Evolutionary conservation across 129 eudicot genomes (phyloP), one percentile per base, ranked within the genome.

Genomic region (Arctium lappa): DNA sequence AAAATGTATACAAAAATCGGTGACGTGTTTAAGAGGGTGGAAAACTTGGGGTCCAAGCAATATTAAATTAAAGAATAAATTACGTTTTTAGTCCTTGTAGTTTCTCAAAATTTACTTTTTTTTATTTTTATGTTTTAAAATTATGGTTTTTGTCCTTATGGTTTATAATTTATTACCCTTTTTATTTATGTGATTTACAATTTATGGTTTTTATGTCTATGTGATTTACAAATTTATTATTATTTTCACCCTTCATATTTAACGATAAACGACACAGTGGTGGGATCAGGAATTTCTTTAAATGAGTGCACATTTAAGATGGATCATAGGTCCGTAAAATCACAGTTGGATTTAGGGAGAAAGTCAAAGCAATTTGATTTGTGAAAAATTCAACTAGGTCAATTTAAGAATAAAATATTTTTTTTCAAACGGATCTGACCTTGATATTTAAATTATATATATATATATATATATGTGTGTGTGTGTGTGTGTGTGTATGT

Each of bases 31-130:
- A 60, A 5, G 12, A 4, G 65, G 46, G 36, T 32, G 68, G 36
- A 39, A 33, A 70, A 73, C 84, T 81, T 81, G 84, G 74, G 79
- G 40, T 62, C 74, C 84, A 81, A 81, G 84, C 74, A 72, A 60
- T 60, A 60, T 60, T 60, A 60, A 81, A 13, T 18, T 50, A 32
- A 53, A 37, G 39, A 56, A 38, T 31, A 15, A 73, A 73, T 0
- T 12, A 50, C 2, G 9, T n/a, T 60, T n/a, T 18, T 60, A 60
- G 68, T 60, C 68, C 68, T n/a, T 60, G 0, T n/a, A n/a, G 30
- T 60, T 60, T n/a, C 4, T 60, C n/a, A 60, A 4, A 60, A 16
- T 1, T 60, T 60, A 60, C 29, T 16, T 0, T 4, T 16, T n/a
- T 44, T 44, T 46, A 3, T 6, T 60, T 60, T 3, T 2, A 60